A percentile compares a stretch with the other conserved stretches of the same genome.
Conservation (phyloP, 2,329 filamentous ascomycete species). For the Beauveria sp. region DNA sequence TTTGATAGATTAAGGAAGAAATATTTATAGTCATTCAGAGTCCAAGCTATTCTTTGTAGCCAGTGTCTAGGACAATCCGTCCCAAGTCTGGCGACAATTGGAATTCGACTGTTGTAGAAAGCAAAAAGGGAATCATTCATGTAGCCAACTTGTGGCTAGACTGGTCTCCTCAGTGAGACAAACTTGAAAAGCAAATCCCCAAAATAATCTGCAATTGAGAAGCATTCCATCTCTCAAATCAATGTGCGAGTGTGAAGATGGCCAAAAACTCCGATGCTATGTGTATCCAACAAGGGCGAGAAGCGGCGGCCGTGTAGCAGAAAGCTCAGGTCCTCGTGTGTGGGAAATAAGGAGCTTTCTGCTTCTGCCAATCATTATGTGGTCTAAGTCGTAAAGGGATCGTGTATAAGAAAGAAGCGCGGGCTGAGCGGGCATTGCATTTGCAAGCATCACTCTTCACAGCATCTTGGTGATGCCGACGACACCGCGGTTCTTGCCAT, state of each 20-base stretch:
- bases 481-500: background rate
- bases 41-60: background rate
- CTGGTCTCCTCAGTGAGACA: background rate
- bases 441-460: background rate
- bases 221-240: background rate
- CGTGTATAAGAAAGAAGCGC: background rate
- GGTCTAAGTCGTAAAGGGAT: conserved; percentile 1
- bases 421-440: background rate
- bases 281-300: conserved; percentile 1
- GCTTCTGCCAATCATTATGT: conserved; percentile 7
- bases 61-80: background rate
- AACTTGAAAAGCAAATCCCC: background rate
- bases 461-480: background rate
- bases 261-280: conserved; percentile 5
- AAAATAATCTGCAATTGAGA: background rate
- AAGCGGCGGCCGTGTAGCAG: background rate
- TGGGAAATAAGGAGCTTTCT: background rate
- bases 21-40: conserved; percentile 1
- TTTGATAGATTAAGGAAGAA: background rate
- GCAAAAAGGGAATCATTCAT: conserved; percentile 4
- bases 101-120: background rate
- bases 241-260: background rate
- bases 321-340: background rate
- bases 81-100: conserved; percentile 2
- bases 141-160: background rate